phyloP scores from a whole-genome alignment of 106 monocot genomes.

The Vanilla planifolia region DNA sequence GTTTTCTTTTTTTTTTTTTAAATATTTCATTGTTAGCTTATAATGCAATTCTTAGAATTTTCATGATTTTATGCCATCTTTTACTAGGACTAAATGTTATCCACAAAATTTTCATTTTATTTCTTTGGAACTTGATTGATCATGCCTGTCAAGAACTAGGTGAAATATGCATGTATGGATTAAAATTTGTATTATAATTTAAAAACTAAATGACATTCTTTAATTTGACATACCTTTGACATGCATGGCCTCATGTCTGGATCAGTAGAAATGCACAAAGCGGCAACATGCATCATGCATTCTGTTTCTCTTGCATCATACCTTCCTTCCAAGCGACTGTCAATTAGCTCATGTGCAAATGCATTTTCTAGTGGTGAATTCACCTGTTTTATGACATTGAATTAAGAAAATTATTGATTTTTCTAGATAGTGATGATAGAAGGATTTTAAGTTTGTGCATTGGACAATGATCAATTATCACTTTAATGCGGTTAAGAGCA shows the following conservation, averaged over 20 bases:
- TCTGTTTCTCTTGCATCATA: constrained; percentile 3
- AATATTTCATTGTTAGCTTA: too few species aligned
- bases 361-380: constrained; percentile 3
- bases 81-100: background rate
- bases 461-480: background rate
- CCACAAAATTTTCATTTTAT: background rate
- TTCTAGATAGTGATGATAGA: background rate
- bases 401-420: background rate
- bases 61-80: background rate
- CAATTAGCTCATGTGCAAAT: background rate
- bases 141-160: background rate
- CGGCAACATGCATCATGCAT: constrained; percentile 15
- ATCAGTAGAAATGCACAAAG: constrained; percentile 13
- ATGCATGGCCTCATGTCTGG: constrained; percentile 28
- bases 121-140: background rate
- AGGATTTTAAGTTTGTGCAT: background rate
- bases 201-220: background rate
- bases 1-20: too few species aligned
- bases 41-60: too few species aligned
- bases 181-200: background rate
- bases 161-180: background rate
- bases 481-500: background rate
- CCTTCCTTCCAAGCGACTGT: constrained; percentile 8
- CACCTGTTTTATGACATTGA: background rate
- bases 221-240: constrained; percentile 16